Conservation (phyloP, 495 filamentous ascomycete genomes). For the Usnea hakonensis region DNA sequence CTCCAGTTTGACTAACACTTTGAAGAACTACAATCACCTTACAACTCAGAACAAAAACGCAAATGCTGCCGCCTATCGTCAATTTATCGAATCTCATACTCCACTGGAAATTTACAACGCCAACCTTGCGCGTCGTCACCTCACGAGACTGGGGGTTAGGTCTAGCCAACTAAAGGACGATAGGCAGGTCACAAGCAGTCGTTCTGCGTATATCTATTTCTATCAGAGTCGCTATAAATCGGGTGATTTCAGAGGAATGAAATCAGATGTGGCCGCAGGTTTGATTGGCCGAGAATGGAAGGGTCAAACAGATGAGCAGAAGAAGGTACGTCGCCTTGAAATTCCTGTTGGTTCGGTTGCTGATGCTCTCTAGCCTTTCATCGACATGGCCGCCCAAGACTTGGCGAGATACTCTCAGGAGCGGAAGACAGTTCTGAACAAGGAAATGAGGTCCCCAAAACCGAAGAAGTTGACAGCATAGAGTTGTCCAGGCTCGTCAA, state of each 20-base stretch:
- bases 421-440: slow-evolving; percentile 23
- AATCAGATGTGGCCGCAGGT: slow-evolving; percentile 24
- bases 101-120: slow-evolving; percentile 51
- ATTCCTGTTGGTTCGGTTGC: background rate
- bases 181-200: slow-evolving; percentile 46
- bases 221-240: slow-evolving; percentile 36
- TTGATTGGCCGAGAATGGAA: slow-evolving; percentile 50
- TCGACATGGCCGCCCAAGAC: slow-evolving; percentile 17
- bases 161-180: slow-evolving; percentile 44
- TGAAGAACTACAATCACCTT: slow-evolving; percentile 43
- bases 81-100: slow-evolving; percentile 54
- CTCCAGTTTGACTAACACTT: slow-evolving; percentile 8
- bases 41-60: slow-evolving; percentile 41
- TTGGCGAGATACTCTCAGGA: slow-evolving; percentile 20
- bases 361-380: slow-evolving; percentile 13
- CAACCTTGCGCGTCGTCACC: slow-evolving; percentile 51
- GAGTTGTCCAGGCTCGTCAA: background rate
- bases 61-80: slow-evolving; percentile 39
- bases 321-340: slow-evolving; percentile 39
- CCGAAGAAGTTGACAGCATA: background rate
- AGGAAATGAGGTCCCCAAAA: slow-evolving; percentile 1
- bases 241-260: slow-evolving; percentile 41
- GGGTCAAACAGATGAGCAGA: slow-evolving; percentile 41
- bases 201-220: slow-evolving; percentile 39
- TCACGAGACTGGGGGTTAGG: slow-evolving; percentile 32